Percentiles rank a stretch among this genome's conserved stretches.
Evolutionary conservation across 2,329 filamentous ascomycete species (phyloP).

Genomic region (Alternaria hordeiaustralica): DNA sequence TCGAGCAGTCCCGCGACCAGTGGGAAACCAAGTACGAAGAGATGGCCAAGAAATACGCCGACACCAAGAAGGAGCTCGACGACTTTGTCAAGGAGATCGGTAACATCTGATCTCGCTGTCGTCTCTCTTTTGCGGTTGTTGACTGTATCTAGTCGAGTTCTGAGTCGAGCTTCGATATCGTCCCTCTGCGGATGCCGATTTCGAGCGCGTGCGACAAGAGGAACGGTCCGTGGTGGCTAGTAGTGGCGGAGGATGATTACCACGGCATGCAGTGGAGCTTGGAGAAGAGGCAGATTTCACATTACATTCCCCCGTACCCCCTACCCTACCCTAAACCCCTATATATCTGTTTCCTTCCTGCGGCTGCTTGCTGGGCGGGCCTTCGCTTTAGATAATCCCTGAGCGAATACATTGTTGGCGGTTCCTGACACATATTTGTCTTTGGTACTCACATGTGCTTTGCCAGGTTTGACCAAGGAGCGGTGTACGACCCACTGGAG

Average conservation of each 20-base stretch:
- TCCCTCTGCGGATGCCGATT: slow-evolving; percentile 15
- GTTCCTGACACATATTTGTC: slow-evolving; percentile 9
- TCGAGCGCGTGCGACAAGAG: slow-evolving; percentile 22
- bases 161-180: slow-evolving; percentile 28
- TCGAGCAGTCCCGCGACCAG: slow-evolving; percentile 88
- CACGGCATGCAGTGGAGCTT: slow-evolving; percentile 15
- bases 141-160: slow-evolving; percentile 33
- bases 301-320: slow-evolving; percentile 18
- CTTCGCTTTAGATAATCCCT: slow-evolving; percentile 41
- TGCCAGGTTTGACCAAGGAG: not conserved
- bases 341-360: slow-evolving; percentile 36
- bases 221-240: slow-evolving; percentile 4
- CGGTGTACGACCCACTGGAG: not conserved
- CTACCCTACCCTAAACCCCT: slow-evolving; percentile 30
- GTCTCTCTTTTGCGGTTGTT: slow-evolving; percentile 41
- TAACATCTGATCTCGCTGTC: slow-evolving; percentile 73
- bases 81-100: slow-evolving; percentile 90
- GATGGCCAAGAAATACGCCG: slow-evolving; percentile 86
- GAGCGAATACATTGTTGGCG: slow-evolving; percentile 39
- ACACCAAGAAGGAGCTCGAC: slow-evolving; percentile 87
- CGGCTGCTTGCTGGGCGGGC: slow-evolving; percentile 33
- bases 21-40: slow-evolving; percentile 99
- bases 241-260: slow-evolving; percentile 16
- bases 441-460: not conserved
- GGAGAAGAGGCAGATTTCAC: slow-evolving; percentile 22